phyloP scores from a whole-genome alignment of 768 basidiomycete species.

The Myochromella boudieri region DNA sequence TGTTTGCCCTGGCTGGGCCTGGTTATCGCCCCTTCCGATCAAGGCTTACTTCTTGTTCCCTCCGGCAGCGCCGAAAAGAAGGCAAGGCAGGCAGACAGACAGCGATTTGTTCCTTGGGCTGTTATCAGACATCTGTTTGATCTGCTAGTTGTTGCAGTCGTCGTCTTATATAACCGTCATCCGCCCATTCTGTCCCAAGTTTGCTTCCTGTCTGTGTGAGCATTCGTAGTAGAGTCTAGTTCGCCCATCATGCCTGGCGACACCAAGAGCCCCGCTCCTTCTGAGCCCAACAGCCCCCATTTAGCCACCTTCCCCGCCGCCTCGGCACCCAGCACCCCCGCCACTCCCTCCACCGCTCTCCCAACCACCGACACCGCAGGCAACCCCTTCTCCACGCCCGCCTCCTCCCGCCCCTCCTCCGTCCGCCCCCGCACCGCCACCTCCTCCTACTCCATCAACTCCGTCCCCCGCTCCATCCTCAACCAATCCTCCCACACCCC shows the following conservation, averaged over 20 bases:
- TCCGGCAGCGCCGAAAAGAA: constrained; percentile 12
- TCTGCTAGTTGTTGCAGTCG: too few species aligned
- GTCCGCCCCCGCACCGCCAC: constrained; percentile 22
- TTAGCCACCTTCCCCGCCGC: background rate
- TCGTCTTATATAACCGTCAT: constrained; percentile 13
- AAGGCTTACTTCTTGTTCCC: background rate
- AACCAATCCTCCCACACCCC: constrained; percentile 9
- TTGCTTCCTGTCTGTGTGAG: too few species aligned
- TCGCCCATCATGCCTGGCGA: background rate
- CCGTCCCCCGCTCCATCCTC: constrained; percentile 14
- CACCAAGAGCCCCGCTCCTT: background rate
- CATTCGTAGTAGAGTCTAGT: too few species aligned
- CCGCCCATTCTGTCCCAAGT: background rate
- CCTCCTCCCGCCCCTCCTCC: constrained; percentile 33
- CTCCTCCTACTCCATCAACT: constrained; percentile 12
- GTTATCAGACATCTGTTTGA: constrained; percentile 11
- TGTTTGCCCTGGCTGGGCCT: background rate
- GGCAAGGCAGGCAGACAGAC: background rate
- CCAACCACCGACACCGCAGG: constrained; percentile 10
- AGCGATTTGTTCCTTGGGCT: constrained; percentile 11
- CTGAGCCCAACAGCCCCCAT: background rate
- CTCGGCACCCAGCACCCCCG: constrained; percentile 12
- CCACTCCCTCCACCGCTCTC: constrained; percentile 22
- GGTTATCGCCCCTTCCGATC: background rate
- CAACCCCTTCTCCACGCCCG: constrained; percentile 39